Evolutionary conservation across 2,329 filamentous ascomycete genomes (phyloP), one percentile per base, ranked within the genome.

Genomic region (Penicillium sumatraense): DNA sequence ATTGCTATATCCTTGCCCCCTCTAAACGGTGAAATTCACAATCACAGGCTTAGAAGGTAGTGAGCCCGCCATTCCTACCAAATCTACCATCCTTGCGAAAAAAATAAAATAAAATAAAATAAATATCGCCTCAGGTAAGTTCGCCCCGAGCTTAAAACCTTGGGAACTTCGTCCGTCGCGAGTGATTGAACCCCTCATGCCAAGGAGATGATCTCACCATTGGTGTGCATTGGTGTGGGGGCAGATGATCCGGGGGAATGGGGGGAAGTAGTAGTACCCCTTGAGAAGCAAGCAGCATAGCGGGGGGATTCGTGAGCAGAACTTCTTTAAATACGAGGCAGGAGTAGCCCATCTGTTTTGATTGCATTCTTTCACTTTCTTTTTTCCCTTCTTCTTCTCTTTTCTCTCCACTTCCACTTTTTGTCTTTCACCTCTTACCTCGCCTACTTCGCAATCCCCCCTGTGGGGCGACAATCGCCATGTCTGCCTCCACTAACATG

Each of bases 401-500:
- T 7, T 14, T 24, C 14, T 24, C 14, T 24, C 14, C 14, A 9
- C 20, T 16, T 24, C 24, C 42, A 3, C 27, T 7, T 10, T 27
- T 13, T 5, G 6, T 14, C 27, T 11, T 7, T 14, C 21, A 16
- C 16, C 14, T 3, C 5, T 26, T 44, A n/a, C 21, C 21, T 8
- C 23, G 8, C 4, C 9, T 7, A 14, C 41, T 20, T n/a, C n/a
- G n/a, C n/a, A n/a, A n/a, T n/a, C n/a, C n/a, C n/a, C n/a, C n/a
- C n/a, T n/a, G n/a, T n/a, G n/a, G n/a, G n/a, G n/a, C n/a, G n/a
- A 7, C 38, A 14, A 27, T 38, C 41, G 9, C 9, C 11, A 62
- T 62, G 59, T 35, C 36, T 16, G 54, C 45, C 29, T 50, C 54
- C 20, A 46, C 42, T 3, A 44, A 50, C 18, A 49, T 23, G 14